Percentiles rank a stretch among this genome's conserved stretches.
Conservation (phyloP, 305 asterid genomes). For the Fraxinus platypoda region DNA sequence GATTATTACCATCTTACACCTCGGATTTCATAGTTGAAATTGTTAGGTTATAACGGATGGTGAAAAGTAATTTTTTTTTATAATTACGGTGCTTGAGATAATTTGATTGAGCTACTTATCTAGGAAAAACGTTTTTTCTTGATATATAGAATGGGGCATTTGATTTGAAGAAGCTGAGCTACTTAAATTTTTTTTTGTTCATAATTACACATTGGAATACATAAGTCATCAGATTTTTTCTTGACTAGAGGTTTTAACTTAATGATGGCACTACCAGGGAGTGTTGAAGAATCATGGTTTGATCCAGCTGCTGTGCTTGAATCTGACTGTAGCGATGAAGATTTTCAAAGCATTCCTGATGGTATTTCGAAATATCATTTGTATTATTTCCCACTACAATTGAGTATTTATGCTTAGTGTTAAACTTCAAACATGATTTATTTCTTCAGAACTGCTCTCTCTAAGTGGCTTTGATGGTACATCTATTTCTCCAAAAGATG, state of each 20-base stretch:
- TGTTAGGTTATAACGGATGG: not conserved
- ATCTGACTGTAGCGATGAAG: conserved; percentile 54
- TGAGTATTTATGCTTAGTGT: not conserved
- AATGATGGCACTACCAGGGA: conserved; percentile 46
- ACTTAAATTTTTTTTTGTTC: too few relatives aligned
- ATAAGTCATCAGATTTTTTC: not conserved
- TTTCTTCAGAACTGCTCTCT: conserved; percentile 55
- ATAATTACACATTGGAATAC: too few relatives aligned
- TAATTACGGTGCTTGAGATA: not conserved
- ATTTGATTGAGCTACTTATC: not conserved
- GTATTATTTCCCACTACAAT: not conserved
- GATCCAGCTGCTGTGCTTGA: conserved; percentile 47
- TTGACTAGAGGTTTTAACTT: not conserved
- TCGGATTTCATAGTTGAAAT: not conserved
- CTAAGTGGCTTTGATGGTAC: conserved; percentile 44
- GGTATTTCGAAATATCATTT: conserved; percentile 26
- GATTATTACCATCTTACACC: not conserved
- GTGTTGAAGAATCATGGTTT: conserved; percentile 52
- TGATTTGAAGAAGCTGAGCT: not conserved
- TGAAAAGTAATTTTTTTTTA: not conserved
- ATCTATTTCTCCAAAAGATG: conserved; percentile 38
- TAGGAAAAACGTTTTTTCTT: not conserved
- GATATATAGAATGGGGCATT: not conserved
- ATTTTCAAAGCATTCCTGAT: conserved; percentile 51
- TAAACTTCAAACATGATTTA: not conserved